Evolutionary conservation across 345 rosid genomes (phyloP), one percentile per base, ranked within the genome.

Genomic region (Erodium maritimum): DNA sequence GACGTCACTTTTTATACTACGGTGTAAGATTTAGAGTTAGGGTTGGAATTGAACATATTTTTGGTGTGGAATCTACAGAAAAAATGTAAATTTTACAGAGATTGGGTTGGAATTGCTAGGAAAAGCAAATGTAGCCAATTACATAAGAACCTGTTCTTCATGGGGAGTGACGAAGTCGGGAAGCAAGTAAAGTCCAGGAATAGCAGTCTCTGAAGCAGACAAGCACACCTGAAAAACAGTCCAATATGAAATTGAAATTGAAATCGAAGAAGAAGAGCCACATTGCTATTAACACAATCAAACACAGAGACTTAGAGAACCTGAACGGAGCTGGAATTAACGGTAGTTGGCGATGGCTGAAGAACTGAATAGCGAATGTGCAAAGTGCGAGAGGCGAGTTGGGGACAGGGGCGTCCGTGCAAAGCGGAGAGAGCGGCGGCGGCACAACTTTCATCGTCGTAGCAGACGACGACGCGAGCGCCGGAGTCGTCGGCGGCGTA

Each of bases 401-500:
- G 75, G 19, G 82, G 52, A 55, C 98, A 91, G 48, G 87, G 77
- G 2, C 66, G 80, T 18, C 82, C 82, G 56, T 68, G 54, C 54
- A 88, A 61, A 0, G 87, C 75, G 12, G 65, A 72, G 6, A 86
- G 19, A 22, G 98, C 96, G 4, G 85, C 70, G 34, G 75, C 75
- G 17, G 98, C 98, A 1, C 81, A 77, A 19, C 1, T 20, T 29
- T 74, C 72, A 9, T 79, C 77, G 1, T 58, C 29, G 69, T 66
- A 88, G 5, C 87, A 84, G 56, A 91, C 81, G 57, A 91, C 69
- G 19, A 88, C 95, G 33, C 98, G 98, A 55, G 75, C 84, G 11
- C 95, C 96, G 53, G 87, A 88, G 21, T 82, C 95, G 62, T 91
- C 98, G 29, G 98, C 98, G 17, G 87, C 76, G 67, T 75, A 74